These are phyloP conservation scores for Flammula alnicola DNA, from an alignment of 1,284 basidiomycete genomes.

Conservation along the genomic window DNA sequence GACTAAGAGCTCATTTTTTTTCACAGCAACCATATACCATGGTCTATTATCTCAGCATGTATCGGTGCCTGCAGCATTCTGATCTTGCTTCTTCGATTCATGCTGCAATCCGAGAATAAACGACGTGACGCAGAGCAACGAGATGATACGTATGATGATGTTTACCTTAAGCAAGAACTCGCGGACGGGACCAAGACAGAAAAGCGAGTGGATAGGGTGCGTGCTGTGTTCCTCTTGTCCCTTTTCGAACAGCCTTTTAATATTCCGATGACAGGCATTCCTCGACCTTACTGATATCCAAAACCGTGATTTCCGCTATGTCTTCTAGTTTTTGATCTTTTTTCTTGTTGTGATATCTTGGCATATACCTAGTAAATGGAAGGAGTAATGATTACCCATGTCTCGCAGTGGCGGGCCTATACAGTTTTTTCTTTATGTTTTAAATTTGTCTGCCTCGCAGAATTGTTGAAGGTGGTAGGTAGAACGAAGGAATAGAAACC, in stretches of 20 bases:
- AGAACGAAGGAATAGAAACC: too few relatives aligned
- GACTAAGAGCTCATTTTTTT: constrained; percentile 4
- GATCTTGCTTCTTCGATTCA: constrained; percentile 61
- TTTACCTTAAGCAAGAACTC: constrained; percentile 58
- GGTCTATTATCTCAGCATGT: constrained; percentile 66
- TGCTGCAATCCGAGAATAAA: constrained; percentile 69
- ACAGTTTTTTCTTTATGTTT: too few relatives aligned
- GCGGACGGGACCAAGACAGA: constrained; percentile 58
- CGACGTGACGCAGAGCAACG: constrained; percentile 58
- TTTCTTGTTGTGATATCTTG: constrained; percentile 1
- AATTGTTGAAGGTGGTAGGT: too few relatives aligned
- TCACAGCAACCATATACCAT: constrained; percentile 64
- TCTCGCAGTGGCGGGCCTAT: too few relatives aligned
- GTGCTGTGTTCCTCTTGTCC: constrained; percentile 28
- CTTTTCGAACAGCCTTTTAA: too few relatives aligned
- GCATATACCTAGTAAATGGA: too few relatives aligned
- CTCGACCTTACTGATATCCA: constrained; percentile 71
- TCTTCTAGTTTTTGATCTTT: constrained; percentile 41
- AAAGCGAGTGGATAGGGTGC: constrained; percentile 64
- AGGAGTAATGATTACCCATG: too few relatives aligned
- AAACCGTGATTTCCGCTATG: constrained; percentile 64
- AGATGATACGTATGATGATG: constrained; percentile 67
- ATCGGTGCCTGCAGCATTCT: constrained; percentile 56
- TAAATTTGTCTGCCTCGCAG: too few relatives aligned
- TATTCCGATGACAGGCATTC: too few relatives aligned